Base-by-base conservation (phyloP, 768 basidiomycete species). In the Leucogyrophana mollusca region DNA sequence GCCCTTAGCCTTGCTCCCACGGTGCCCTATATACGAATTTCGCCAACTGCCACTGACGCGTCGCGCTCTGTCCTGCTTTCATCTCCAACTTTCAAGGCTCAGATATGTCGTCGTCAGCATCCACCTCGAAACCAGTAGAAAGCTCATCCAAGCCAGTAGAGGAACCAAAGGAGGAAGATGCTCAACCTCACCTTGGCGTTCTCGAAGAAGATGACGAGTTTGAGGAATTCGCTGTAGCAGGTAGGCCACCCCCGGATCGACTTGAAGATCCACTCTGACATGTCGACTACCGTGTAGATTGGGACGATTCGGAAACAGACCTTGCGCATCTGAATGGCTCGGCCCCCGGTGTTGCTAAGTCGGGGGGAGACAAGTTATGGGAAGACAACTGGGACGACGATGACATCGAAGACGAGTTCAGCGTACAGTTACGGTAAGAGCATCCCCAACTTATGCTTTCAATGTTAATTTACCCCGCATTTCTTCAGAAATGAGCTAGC, bases 361-460 rank as follows among this genome's bases (percentile, higher is more conserved):
- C 86, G 25, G 85, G 85, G 34, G 88, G 89, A 14, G 85, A 96
- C 66, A 90, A 93, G 59, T 73, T 99, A 9, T 99, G 96, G 96
- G 96, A 99, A 73, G 96, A 98, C 57, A 97, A 97, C 64, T 99
- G 96, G 96, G 96, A 99, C 59, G 96, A 99, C 57, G 96, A 99
- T 69, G 95, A 98, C 68, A 85, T 96, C 51, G 95, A 95, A 64
- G 94, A 97, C 57, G 93, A 96, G 55, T 99, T 99, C 62, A 94
- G 91, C 57, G 84, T 90, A 43, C 93, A 96, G 68, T 72, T 99
- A 56, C 82, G 96, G 96, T 94, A 62, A 56, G 88, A 9, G 43
- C 3, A 21, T 4, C 34, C 14, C 18, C 35, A 4, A 35, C 23
- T 17, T 37, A 52, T 48, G 13, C 7, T 21, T 33, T 22, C 16